These are phyloP conservation scores for Gillenia trifoliata DNA, from an alignment of 306 rosid genomes.

Conservation along the genomic window DNA sequence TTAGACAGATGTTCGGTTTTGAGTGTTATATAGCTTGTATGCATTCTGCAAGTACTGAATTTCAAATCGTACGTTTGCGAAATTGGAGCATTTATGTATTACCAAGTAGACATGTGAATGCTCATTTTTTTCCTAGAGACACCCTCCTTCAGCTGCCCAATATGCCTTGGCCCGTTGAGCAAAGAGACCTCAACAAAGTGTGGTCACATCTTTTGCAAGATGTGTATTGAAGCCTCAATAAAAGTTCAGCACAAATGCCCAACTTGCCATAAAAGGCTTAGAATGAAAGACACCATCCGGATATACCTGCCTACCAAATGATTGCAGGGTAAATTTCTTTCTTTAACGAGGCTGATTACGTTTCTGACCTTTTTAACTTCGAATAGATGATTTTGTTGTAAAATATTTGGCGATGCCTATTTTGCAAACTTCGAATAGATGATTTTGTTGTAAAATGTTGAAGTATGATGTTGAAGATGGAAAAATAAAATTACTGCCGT, in stretches of 20 bases:
- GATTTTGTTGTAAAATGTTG: too few species aligned
- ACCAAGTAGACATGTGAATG: constrained; percentile 17
- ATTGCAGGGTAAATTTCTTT: constrained; percentile 9
- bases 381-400: background rate
- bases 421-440: background rate
- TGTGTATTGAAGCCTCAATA: constrained; percentile 34
- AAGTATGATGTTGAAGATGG: constrained; percentile 53
- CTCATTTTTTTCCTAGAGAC: background rate
- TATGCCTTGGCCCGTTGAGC: constrained; percentile 37
- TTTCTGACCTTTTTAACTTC: background rate
- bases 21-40: background rate
- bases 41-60: background rate
- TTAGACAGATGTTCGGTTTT: background rate
- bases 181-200: too few species aligned
- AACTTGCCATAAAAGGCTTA: constrained; percentile 27
- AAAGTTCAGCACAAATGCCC: constrained; percentile 39
- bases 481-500: constrained; percentile 56
- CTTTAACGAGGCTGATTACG: background rate
- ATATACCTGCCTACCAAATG: constrained; percentile 27
- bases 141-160: constrained; percentile 35
- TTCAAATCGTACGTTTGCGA: background rate
- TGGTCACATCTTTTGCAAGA: too few species aligned
- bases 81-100: too few species aligned
- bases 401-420: background rate
- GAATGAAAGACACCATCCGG: constrained; percentile 31